phyloP scores from a whole-genome alignment of 2,329 filamentous ascomycete species.

The Zymoseptoria pseudotritici region DNA sequence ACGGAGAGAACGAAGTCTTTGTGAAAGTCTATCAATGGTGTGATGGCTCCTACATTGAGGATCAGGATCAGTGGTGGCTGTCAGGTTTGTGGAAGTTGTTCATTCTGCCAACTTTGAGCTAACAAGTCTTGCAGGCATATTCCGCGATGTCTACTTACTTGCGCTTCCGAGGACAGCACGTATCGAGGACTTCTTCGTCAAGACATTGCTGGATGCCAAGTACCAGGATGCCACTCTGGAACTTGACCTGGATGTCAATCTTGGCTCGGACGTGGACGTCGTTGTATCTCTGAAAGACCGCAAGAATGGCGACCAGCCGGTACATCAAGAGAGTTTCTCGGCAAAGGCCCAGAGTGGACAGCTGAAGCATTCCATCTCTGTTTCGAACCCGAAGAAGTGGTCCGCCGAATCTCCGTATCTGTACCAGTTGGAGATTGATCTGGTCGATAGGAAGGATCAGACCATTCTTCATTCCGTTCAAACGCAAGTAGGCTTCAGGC shows the following conservation, averaged over 20 bases:
- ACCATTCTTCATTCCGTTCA: constrained; percentile 33
- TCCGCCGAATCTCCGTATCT: constrained; percentile 59
- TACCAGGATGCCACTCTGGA: constrained; percentile 46
- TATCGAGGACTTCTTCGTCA: constrained; percentile 53
- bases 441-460: constrained; percentile 9
- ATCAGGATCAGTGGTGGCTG: constrained; percentile 53
- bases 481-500: constrained; percentile 55
- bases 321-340: not conserved
- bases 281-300: constrained; percentile 15
- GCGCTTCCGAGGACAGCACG: constrained; percentile 44
- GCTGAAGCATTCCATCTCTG: constrained; percentile 18
- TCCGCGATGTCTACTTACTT: constrained; percentile 58
- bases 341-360: constrained; percentile 10
- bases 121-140: constrained; percentile 43
- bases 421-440: constrained; percentile 42
- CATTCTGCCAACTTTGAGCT: not conserved
- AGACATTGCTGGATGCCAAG: constrained; percentile 44
- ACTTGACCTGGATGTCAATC: constrained; percentile 35
- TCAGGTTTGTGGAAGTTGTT: constrained; percentile 47
- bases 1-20: constrained; percentile 47
- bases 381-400: constrained; percentile 55
- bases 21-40: constrained; percentile 62
- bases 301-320: not conserved
- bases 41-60: constrained; percentile 61
- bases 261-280: constrained; percentile 1